These are phyloP conservation scores for Tricholoma sp. DNA, from an alignment of 768 basidiomycete genomes.

Conservation along the genomic window DNA sequence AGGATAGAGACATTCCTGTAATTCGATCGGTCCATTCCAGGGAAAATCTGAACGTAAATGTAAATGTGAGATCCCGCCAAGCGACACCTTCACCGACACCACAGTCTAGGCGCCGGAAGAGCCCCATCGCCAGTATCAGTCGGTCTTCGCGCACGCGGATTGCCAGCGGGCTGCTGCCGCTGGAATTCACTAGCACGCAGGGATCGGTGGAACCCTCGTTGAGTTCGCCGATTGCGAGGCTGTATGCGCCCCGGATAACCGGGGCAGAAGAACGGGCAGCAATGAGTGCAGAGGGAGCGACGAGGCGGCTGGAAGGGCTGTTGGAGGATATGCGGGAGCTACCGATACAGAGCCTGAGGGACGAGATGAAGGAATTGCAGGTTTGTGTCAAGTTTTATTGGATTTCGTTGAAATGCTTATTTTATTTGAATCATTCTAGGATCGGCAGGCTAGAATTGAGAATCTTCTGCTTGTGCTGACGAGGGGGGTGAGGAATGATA, in stretches of 20 bases:
- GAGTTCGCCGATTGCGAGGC: constrained; percentile 35
- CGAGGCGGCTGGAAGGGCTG: constrained; percentile 54
- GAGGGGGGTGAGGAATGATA: constrained; percentile 54
- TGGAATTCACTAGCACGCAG: not conserved
- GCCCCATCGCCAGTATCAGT: constrained; percentile 19
- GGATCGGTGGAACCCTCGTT: constrained; percentile 19
- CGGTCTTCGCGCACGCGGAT: constrained; percentile 20
- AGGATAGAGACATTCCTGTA: constrained; percentile 39
- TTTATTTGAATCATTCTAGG: constrained; percentile 27
- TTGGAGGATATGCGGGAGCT: constrained; percentile 59
- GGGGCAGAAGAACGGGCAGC: constrained; percentile 11
- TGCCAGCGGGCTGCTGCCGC: constrained; percentile 12
- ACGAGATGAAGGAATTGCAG: constrained; percentile 82
- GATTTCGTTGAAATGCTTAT: not conserved
- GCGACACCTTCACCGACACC: constrained; percentile 16
- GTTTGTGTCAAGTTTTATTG: constrained; percentile 27
- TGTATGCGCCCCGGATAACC: constrained; percentile 32
- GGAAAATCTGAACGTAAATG: constrained; percentile 23
- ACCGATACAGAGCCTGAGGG: constrained; percentile 62
- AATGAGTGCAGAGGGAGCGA: constrained; percentile 37
- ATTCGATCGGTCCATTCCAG: constrained; percentile 35
- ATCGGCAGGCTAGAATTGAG: constrained; percentile 77
- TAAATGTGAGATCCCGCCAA: not conserved
- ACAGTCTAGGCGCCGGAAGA: constrained; percentile 14
- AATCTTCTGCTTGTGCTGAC: constrained; percentile 64